Base-by-base conservation (phyloP, 106 monocot genomes). In the Vanilla planifolia region DNA sequence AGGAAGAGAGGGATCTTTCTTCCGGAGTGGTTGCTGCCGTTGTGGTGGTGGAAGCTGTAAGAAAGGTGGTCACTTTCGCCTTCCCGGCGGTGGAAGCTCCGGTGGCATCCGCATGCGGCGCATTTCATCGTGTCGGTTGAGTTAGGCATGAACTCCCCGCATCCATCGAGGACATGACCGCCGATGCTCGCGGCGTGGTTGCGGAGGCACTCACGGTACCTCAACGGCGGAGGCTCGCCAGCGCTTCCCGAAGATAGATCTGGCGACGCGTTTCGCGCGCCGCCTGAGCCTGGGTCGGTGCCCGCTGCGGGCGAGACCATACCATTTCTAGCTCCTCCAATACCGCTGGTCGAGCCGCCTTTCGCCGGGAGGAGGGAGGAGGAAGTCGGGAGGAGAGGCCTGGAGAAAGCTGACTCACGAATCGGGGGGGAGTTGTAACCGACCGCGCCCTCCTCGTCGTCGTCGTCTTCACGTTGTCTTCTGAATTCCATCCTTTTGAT, bases 41-140 rank as follows among this genome's bases (percentile, higher is more conserved):
- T 20, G 20, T 40, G 56, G 43, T 57, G 15, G 66, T 55, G 5
- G 51, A 13, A 6, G 69, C 8, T 26, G 53, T 53, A 30, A 15
- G 30, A 30, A 35, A 57, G 33, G 10, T 57, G 36, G 5, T 44
- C 35, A 41, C 23, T 15, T 19, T 61, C 43, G 11, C 11, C 29
- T 7, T 79, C 63, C 19, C 48, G 72, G 25, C 84, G 75, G 72
- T 92, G 91, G 74, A 92, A 92, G 68, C 86, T 92, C 1, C 86
- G 79, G 60, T 92, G 91, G 77, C 91, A 86, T 15, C 75, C 79
- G 66, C 91, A 86, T 28, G 91, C 91, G 23, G 80, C 86, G 79
- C 91, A 92, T 22, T 61, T 69, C 19, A 92, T 51, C 3, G 64
- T 37, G 51, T 61, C 75, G 51, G 75, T 46, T 45, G 34, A 16